phyloP scores from a whole-genome alignment of 768 basidiomycete species.

The Neoboletus brunneissimus region DNA sequence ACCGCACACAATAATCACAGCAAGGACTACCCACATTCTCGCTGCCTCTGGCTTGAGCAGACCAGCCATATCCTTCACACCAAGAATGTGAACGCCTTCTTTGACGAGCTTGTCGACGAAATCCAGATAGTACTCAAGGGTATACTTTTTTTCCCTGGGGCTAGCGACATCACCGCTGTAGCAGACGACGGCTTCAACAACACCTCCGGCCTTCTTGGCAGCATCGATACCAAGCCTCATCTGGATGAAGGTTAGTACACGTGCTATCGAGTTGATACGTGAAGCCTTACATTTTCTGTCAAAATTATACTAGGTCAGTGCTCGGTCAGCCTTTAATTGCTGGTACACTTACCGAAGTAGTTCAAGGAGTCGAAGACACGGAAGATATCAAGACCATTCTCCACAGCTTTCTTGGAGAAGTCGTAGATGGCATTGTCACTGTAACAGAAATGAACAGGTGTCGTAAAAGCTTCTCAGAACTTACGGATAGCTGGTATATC shows the following conservation, averaged over 20 bases:
- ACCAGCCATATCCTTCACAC: constrained; percentile 99
- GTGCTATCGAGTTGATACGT: background rate
- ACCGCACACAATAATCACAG: background rate
- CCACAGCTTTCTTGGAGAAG: constrained; percentile 99
- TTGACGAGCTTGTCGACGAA: constrained; percentile 90
- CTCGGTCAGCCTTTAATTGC: background rate
- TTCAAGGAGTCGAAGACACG: constrained; percentile 98
- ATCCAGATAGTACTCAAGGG: constrained; percentile 94
- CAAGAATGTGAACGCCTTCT: constrained; percentile 95
- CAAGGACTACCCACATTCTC: constrained; percentile 57
- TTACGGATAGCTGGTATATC: constrained; percentile 97
- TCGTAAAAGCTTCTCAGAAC: constrained; percentile 26
- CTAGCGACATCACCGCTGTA: constrained; percentile 97
- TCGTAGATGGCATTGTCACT: constrained; percentile 99
- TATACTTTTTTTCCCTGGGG: constrained; percentile 96
- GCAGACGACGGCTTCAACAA: constrained; percentile 95
- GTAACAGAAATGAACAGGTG: constrained; percentile 8
- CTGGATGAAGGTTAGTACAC: constrained; percentile 39
- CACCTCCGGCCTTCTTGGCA: constrained; percentile 99
- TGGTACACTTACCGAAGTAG: constrained; percentile 75
- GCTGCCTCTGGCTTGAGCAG: constrained; percentile 94
- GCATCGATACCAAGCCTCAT: constrained; percentile 99
- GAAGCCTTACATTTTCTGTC: constrained; percentile 63
- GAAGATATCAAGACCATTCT: constrained; percentile 99
- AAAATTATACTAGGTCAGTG: constrained; percentile 5